These are phyloP conservation scores for Glonium stellatum DNA, from an alignment of 495 filamentous ascomycete species.

Conservation along the genomic window DNA sequence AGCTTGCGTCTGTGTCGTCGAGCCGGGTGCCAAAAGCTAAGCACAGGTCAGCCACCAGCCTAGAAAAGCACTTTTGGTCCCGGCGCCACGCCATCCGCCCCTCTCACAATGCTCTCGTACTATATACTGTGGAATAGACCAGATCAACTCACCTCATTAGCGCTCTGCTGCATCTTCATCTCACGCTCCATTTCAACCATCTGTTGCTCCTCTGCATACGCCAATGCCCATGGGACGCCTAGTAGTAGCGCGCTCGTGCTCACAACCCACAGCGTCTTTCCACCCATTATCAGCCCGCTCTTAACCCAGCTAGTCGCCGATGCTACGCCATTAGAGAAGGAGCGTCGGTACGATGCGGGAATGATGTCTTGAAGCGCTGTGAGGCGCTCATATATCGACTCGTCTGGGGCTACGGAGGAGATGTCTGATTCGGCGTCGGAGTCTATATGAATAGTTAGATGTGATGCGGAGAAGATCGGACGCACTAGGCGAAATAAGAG, in stretches of 20 bases:
- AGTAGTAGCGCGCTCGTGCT: slow-evolving; percentile 81
- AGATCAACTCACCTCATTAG: slow-evolving; percentile 53
- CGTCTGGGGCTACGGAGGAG: slow-evolving; percentile 43
- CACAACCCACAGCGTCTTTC: slow-evolving; percentile 81
- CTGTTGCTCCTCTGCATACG: slow-evolving; percentile 91
- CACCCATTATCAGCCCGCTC: slow-evolving; percentile 57
- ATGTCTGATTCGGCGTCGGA: slow-evolving; percentile 49
- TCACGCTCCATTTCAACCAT: slow-evolving; percentile 94
- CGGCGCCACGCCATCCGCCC: neutral
- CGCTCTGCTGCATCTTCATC: slow-evolving; percentile 82
- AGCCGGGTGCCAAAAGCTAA: slow-evolving; percentile 15
- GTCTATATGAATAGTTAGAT: slow-evolving; percentile 14
- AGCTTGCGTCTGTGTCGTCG: slow-evolving; percentile 5
- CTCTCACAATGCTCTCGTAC: neutral
- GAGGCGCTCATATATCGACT: slow-evolving; percentile 71
- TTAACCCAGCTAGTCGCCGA: slow-evolving; percentile 53
- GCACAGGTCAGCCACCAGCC: neutral
- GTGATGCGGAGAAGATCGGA: neutral
- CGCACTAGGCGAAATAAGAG: slow-evolving; percentile 8
- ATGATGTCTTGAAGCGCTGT: slow-evolving; percentile 86
- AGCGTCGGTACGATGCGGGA: slow-evolving; percentile 70
- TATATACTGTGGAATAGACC: neutral
- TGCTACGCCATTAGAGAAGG: slow-evolving; percentile 53
- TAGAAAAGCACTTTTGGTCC: neutral
- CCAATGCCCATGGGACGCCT: slow-evolving; percentile 86